Conservation (phyloP, 2,329 filamentous ascomycete species). For the Trichoderma sp. region DNA sequence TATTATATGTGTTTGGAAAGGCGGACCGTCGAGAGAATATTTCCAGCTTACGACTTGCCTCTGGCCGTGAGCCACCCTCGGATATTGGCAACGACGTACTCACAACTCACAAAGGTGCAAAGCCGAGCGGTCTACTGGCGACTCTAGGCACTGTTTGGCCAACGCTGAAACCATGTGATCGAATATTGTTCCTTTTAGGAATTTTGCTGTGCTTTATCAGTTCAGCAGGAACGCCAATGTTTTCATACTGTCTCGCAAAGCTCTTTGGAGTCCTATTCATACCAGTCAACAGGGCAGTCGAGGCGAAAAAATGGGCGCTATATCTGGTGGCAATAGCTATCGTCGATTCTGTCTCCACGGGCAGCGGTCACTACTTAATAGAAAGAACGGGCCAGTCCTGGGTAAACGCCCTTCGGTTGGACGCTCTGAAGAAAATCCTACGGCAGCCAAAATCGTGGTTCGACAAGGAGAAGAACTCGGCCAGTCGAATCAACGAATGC, state of each 20-base stretch:
- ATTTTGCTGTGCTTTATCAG: conserved; percentile 61
- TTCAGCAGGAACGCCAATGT: conserved; percentile 67
- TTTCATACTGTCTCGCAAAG: conserved; percentile 72
- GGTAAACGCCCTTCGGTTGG: conserved; percentile 67
- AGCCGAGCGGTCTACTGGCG: conserved; percentile 19
- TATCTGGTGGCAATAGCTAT: conserved; percentile 66
- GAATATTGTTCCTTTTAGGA: conserved; percentile 56
- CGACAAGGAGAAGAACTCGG: conserved; percentile 62
- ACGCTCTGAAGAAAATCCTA: conserved; percentile 68
- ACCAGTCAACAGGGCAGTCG: conserved; percentile 43
- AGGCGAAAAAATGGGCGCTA: conserved; percentile 65
- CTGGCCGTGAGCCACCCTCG: conserved; percentile 19
- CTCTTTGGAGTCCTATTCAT: conserved; percentile 69
- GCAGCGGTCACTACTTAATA: conserved; percentile 66
- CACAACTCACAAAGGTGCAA: neutral
- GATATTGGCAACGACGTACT: neutral
- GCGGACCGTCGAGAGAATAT: conserved; percentile 33
- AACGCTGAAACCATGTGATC: conserved; percentile 50
- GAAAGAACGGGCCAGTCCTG: conserved; percentile 72
- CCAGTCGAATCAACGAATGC: conserved; percentile 63
- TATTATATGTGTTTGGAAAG: conserved; percentile 25
- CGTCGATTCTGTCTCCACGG: conserved; percentile 63
- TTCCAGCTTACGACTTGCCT: conserved; percentile 18
- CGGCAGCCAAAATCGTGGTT: conserved; percentile 79
- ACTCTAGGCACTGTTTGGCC: conserved; percentile 64